phyloP scores from a whole-genome alignment of 2,329 filamentous ascomycete genomes.

The Aspergillus hortae region DNA sequence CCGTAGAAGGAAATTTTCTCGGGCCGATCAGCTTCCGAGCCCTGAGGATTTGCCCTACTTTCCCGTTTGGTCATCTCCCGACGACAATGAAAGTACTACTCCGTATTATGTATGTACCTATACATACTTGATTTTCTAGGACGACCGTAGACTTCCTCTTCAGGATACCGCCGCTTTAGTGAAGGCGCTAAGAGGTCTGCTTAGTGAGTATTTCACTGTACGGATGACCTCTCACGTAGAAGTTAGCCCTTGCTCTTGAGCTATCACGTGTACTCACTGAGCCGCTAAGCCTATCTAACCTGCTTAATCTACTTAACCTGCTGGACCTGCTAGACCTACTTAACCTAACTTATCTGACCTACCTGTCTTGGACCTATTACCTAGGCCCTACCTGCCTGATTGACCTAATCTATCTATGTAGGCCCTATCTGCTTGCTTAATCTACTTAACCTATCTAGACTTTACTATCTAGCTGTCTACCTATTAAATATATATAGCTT shows the following conservation, averaged over 20 bases:
- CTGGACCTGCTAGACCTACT: too few relatives aligned
- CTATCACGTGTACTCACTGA: background rate
- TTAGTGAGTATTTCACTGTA: slow-evolving; percentile 1
- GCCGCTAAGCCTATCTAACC: too few relatives aligned
- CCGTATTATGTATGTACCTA: background rate
- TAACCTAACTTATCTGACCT: too few relatives aligned
- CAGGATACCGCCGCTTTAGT: background rate
- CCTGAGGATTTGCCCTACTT: slow-evolving; percentile 31
- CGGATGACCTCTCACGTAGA: background rate
- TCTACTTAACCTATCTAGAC: too few relatives aligned
- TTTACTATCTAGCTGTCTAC: too few relatives aligned
- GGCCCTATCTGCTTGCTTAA: too few relatives aligned
- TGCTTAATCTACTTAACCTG: too few relatives aligned
- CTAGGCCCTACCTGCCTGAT: too few relatives aligned
- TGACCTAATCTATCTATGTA: too few relatives aligned
- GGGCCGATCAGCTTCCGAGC: slow-evolving; percentile 26
- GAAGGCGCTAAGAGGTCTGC: background rate
- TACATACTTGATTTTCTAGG: background rate
- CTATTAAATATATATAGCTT: too few relatives aligned
- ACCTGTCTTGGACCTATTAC: too few relatives aligned
- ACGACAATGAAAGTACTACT: background rate
- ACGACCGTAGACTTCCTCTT: background rate
- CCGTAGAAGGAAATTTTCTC: slow-evolving; percentile 30
- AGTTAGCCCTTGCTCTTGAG: background rate
- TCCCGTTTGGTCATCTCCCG: slow-evolving; percentile 14